Evolutionary conservation across 2,329 filamentous ascomycete species (phyloP).

Genomic region (Fusarium concolor): DNA sequence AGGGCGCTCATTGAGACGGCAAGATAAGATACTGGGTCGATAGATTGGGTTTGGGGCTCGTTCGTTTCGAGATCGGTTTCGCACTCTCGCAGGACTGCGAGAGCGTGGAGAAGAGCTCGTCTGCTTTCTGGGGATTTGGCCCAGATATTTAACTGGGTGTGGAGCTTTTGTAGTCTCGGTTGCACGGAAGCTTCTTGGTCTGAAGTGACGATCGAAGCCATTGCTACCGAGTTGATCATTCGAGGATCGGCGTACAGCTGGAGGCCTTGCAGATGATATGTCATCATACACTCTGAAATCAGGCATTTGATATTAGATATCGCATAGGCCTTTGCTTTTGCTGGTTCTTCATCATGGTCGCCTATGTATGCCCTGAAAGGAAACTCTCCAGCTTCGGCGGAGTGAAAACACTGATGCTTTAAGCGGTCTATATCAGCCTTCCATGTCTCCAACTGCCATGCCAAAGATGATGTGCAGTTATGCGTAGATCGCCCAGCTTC

Average conservation of each 20-base stretch:
- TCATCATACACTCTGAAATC: constrained; percentile 50
- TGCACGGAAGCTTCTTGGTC: constrained; percentile 27
- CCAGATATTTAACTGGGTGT: constrained; percentile 47
- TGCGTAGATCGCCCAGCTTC: constrained; percentile 11
- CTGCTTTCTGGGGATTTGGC: constrained; percentile 46
- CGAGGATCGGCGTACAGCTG: constrained; percentile 53
- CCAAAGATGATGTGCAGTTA: constrained; percentile 35
- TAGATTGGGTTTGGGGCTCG: constrained; percentile 20
- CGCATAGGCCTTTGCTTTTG: constrained; percentile 40
- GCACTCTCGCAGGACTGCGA: constrained; percentile 48
- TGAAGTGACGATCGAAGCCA: constrained; percentile 20
- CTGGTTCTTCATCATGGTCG: constrained; percentile 43
- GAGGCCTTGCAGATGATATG: constrained; percentile 53
- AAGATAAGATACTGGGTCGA: constrained; percentile 52
- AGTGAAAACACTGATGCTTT: constrained; percentile 32
- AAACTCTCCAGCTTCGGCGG: constrained; percentile 22
- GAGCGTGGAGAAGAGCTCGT: constrained; percentile 50
- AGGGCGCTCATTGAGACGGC: constrained; percentile 49
- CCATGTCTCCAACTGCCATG: constrained; percentile 46
- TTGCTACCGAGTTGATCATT: constrained; percentile 46
- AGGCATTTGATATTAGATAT: constrained; percentile 47
- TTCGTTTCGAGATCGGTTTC: constrained; percentile 38
- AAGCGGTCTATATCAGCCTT: constrained; percentile 43
- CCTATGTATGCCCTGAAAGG: constrained; percentile 47
- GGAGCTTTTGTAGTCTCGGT: constrained; percentile 37